phyloP scores from a whole-genome alignment of 139 green algal genomes.

The Asterochloris sp. region DNA sequence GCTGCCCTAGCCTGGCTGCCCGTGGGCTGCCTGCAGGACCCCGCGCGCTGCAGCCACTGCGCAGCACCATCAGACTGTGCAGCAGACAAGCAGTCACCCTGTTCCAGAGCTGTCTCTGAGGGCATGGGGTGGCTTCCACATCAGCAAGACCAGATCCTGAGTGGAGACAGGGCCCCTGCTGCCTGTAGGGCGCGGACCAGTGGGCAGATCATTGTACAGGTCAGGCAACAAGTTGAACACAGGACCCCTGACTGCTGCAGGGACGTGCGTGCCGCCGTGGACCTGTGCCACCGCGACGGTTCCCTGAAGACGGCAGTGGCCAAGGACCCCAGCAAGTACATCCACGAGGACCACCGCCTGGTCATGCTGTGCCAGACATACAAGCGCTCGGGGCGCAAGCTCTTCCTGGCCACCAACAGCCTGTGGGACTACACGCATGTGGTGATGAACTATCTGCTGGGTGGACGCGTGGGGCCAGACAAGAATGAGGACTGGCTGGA shows the following conservation, averaged over 20 bases:
- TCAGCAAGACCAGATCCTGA: too few species aligned
- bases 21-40: too few species aligned
- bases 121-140: too few species aligned
- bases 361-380: constrained; percentile 47
- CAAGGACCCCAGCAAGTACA: constrained; percentile 83
- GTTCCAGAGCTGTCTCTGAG: too few species aligned
- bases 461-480: constrained; percentile 31
- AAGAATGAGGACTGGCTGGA: constrained; percentile 70
- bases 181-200: too few species aligned
- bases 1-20: too few species aligned
- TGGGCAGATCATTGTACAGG: too few species aligned
- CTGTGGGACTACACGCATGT: constrained; percentile 98
- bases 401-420: constrained; percentile 96
- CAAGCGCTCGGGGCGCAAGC: constrained; percentile 50
- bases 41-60: too few species aligned
- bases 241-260: constrained; percentile 35
- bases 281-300: constrained; percentile 95
- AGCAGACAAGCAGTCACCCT: too few species aligned
- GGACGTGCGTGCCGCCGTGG: constrained; percentile 90
- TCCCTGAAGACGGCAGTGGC: constrained; percentile 90
- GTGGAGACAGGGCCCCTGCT: too few species aligned
- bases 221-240: neutral
- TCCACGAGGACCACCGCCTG: constrained; percentile 57
- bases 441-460: constrained; percentile 95
- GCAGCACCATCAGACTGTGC: too few species aligned